Base-by-base conservation (phyloP, 345 rosid species). In the Camelina laxa region DNA sequence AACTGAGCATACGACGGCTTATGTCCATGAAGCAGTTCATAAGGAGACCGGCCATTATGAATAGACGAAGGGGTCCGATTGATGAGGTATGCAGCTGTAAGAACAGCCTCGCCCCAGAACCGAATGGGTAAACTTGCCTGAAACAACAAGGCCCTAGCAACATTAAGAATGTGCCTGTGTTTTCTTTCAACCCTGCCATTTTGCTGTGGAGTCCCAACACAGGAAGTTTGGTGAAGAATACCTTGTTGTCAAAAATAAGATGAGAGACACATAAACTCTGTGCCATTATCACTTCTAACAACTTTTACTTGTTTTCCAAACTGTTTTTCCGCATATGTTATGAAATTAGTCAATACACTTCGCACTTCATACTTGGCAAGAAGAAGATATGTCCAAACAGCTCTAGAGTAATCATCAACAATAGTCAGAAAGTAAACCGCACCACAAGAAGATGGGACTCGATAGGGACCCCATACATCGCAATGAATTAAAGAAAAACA, bases 11-110 rank as follows among this genome's bases (percentile, higher is more conserved):
- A 50, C 9, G 5, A 0, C 0, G 55, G 27, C 1, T 4, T 4
- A 0, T 3, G 0, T 0, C 56, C 56, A 11, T 20, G 15, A 0
- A 51, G 2, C 0, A 51, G 0, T 1, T 51, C 56, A 5, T 20
- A 51, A 0, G 56, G 56, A 0, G 56, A 20, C 0, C 24, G 13
- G 0, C 7, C 7, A 1, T 11, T 4, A 4, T 51, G 56, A 4
- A 51, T 4, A 1, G 56, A 20, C 0, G 27, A 4, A 27, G 55
- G 0, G 15, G n/a, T 50, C 0, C 14, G 1, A 20, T 50, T 50
- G 0, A 51, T 51, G 1, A 51, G 21, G 0, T 51, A 51, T 0
- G 56, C 56, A 0, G 56, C 12, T 0, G 30, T 51, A 0, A 20
- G 1, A 0, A 51, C 15, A 0, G 56, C 56, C 4, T 51, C 56